Percentiles rank a stretch among this genome's conserved stretches.
phyloP scores from a whole-genome alignment of 805 yeast genomes.

The Metschnikowia lunata region DNA sequence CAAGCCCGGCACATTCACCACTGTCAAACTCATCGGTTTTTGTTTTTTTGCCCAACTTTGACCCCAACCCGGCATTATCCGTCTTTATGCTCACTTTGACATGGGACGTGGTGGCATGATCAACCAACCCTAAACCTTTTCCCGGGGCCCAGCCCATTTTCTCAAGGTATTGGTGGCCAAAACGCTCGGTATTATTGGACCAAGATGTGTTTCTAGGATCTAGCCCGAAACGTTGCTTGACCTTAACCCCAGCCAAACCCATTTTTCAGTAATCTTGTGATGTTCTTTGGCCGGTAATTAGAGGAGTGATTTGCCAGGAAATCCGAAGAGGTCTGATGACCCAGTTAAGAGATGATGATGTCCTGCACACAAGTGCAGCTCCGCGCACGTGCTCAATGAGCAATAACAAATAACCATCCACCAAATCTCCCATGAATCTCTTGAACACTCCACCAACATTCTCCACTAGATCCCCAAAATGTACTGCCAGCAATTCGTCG shows the following conservation, averaged over 20 bases:
- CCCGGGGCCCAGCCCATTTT: slow-evolving; percentile 94
- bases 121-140: slow-evolving; percentile 70
- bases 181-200: slow-evolving; percentile 80
- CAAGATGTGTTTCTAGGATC: slow-evolving; percentile 95
- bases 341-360: too few species aligned
- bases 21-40: slow-evolving; percentile 67
- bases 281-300: too few species aligned
- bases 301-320: too few species aligned
- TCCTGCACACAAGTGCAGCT: too few species aligned
- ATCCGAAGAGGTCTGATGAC: too few species aligned
- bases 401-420: too few species aligned
- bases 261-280: slow-evolving; percentile 26
- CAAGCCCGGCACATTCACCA: slow-evolving; percentile 86
- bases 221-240: slow-evolving; percentile 78
- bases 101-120: slow-evolving; percentile 69
- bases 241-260: slow-evolving; percentile 81
- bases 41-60: slow-evolving; percentile 56
- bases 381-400: too few species aligned
- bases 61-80: slow-evolving; percentile 86
- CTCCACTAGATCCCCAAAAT: slow-evolving; percentile 25
- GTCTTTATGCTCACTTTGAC: slow-evolving; percentile 79
- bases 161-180: slow-evolving; percentile 82
- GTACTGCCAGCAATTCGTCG: slow-evolving; percentile 43
- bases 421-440: too few species aligned
- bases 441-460: too few species aligned